Conservation (phyloP, 164 flowering plant species). For the Hamamelis virginiana region DNA sequence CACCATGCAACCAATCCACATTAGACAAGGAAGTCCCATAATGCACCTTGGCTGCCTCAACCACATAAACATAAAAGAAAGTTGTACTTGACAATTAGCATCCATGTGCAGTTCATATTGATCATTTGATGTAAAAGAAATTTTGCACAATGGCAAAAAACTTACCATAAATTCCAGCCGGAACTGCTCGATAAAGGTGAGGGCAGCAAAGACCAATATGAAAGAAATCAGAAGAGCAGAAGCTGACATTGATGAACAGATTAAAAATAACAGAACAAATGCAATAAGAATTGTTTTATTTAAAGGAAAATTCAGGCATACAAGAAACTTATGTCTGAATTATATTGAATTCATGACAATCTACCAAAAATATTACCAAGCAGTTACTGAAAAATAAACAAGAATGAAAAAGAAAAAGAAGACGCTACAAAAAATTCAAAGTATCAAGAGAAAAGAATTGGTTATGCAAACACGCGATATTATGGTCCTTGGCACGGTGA, state of each 20-base stretch:
- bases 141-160: conserved; percentile 3
- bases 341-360: no score
- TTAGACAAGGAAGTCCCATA: conserved; percentile 94
- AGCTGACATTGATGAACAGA: background rate
- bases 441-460: background rate
- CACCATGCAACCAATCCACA: conserved; percentile 96
- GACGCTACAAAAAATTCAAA: background rate
- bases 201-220: conserved; percentile 10
- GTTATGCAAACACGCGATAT: background rate
- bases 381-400: background rate
- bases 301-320: background rate
- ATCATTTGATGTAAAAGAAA: background rate
- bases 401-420: background rate
- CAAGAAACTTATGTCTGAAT: background rate
- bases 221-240: conserved; percentile 18
- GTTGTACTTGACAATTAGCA: conserved; percentile 1
- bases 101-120: background rate
- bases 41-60: conserved; percentile 79
- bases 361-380: no score
- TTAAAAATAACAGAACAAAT: background rate
- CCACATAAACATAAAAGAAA: background rate
- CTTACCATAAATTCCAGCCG: conserved; percentile 97
- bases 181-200: conserved; percentile 51
- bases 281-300: background rate
- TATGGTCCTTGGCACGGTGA: background rate